Conservation (phyloP, 257 asterid species). For the Solanum appendiculatum region DNA sequence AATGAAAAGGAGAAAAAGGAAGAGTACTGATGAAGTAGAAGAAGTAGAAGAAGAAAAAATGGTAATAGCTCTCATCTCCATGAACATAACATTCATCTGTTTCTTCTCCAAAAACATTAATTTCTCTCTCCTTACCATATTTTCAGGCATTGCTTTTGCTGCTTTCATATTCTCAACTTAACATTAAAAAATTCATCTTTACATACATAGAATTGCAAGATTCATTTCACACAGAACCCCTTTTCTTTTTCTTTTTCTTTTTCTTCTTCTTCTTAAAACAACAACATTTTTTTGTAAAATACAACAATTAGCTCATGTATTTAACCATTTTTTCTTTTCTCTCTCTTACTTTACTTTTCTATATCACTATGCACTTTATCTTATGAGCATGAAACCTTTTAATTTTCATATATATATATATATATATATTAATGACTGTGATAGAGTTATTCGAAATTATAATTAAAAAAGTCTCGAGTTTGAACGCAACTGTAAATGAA, state of each 20-base stretch:
- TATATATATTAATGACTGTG: too few species aligned
- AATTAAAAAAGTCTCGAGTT: too few species aligned
- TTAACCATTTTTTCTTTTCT: background rate
- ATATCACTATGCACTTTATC: background rate
- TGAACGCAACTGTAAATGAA: too few species aligned
- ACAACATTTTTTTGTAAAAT: too few species aligned
- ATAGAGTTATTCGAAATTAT: too few species aligned
- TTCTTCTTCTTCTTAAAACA: background rate
- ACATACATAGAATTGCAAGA: background rate
- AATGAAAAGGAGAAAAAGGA: constrained; percentile 74
- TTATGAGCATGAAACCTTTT: background rate
- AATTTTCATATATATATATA: background rate
- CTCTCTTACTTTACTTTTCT: background rate
- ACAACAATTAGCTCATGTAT: background rate
- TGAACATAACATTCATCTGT: constrained; percentile 33
- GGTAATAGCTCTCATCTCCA: constrained; percentile 70
- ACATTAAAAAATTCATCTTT: constrained; percentile 16
- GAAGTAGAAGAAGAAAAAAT: background rate
- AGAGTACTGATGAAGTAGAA: constrained; percentile 38
- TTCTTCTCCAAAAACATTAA: constrained; percentile 13
- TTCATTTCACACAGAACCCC: background rate
- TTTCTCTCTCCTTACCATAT: constrained; percentile 31
- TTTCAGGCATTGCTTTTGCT: constrained; percentile 26
- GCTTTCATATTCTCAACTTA: constrained; percentile 15
- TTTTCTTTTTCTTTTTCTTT: background rate